These are phyloP conservation scores for Ganoderma meredithae DNA, from an alignment of 1,284 basidiomycete species.

Conservation along the genomic window DNA sequence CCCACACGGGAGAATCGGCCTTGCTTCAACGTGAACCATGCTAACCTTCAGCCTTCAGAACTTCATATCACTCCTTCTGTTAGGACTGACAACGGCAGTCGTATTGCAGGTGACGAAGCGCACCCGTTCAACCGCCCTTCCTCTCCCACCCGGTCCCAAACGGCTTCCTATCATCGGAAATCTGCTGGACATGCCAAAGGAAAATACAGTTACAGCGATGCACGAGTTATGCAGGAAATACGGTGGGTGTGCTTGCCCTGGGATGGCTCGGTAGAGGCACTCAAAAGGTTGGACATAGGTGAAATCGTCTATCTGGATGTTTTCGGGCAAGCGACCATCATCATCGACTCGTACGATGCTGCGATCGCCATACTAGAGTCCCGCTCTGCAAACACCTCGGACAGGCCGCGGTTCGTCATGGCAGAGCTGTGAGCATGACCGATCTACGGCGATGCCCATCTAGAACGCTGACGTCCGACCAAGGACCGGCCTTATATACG, in stretches of 20 bases:
- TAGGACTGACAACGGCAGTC: background rate
- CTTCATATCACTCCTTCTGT: background rate
- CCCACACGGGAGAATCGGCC: too few species aligned
- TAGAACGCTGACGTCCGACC: background rate
- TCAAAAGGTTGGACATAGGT: background rate
- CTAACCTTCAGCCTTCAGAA: background rate
- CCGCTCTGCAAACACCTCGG: slow-evolving; percentile 22
- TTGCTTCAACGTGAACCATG: background rate
- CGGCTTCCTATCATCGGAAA: slow-evolving; percentile 26
- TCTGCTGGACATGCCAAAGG: slow-evolving; percentile 23
- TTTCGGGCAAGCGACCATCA: slow-evolving; percentile 21
- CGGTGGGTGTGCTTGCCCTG: slow-evolving; percentile 6
- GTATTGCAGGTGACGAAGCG: background rate
- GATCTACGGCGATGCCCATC: too few species aligned
- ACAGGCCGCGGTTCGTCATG: slow-evolving; percentile 25
- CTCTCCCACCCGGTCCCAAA: slow-evolving; percentile 25
- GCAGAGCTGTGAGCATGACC: slow-evolving; percentile 16
- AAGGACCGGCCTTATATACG: slow-evolving; percentile 5
- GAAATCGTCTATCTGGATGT: slow-evolving; percentile 20
- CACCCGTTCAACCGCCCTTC: background rate
- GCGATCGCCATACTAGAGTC: slow-evolving; percentile 19
- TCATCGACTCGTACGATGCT: slow-evolving; percentile 23
- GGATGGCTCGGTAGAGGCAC: background rate
- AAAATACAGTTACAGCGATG: slow-evolving; percentile 1
- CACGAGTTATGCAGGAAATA: slow-evolving; percentile 18